Percentiles rank a stretch among this genome's conserved stretches.
Conservation (phyloP, 2,329 filamentous ascomycete species). For the Fusarium tuaranense region DNA sequence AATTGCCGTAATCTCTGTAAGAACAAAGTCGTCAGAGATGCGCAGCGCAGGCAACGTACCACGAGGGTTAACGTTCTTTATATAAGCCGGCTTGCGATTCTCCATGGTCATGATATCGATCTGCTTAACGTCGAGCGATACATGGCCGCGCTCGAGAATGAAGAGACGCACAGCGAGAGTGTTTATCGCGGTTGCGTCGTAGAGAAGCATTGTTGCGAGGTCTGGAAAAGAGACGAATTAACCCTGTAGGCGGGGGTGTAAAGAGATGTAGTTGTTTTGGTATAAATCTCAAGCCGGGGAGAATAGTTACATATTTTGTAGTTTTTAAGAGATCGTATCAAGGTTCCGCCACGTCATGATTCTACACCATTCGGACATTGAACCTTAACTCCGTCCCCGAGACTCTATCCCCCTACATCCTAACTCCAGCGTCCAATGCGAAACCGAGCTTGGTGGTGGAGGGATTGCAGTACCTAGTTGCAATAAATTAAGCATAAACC, state of each 20-base stretch:
- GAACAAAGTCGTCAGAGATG: neutral
- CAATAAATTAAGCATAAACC: neutral
- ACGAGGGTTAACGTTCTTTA: constrained; percentile 13
- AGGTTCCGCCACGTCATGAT: neutral
- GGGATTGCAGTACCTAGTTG: neutral
- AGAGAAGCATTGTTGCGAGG: constrained; percentile 5
- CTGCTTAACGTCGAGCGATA: constrained; percentile 7
- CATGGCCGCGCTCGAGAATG: constrained; percentile 26
- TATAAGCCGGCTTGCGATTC: constrained; percentile 20
- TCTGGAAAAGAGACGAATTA: neutral
- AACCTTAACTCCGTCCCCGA: neutral
- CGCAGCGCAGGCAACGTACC: constrained; percentile 15
- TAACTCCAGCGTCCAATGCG: neutral
- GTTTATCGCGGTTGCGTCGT: constrained; percentile 20
- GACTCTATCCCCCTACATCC: neutral
- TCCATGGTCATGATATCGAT: constrained; percentile 25
- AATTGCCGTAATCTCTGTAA: constrained; percentile 15
- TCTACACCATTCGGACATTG: neutral
- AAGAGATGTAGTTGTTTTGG: neutral
- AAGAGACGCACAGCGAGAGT: constrained; percentile 24
- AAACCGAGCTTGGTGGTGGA: neutral
- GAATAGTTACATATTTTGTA: neutral
- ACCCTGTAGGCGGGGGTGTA: neutral
- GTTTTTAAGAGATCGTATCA: neutral
- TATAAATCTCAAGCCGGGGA: neutral